Evolutionary conservation across 345 rosid genomes (phyloP), one percentile per base, ranked within the genome.

Genomic region (Acer campestre): DNA sequence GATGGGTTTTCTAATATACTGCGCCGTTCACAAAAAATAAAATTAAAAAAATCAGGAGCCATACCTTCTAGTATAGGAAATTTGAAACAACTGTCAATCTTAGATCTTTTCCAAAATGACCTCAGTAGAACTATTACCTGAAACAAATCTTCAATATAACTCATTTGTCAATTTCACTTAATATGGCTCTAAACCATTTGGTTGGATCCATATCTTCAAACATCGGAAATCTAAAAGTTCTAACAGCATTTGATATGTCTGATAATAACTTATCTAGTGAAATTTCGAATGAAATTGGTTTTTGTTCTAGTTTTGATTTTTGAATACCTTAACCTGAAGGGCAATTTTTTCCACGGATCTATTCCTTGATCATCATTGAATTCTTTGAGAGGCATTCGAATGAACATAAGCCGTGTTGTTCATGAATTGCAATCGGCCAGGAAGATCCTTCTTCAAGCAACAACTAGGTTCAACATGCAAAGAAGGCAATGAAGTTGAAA

Each of bases 101-200:
- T 77, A 0, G 8, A 77, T 16, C 75, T 86, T 40, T 75, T 27
- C 18, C 13, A 68, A 11, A 85, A 81, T 58, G 40, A 62, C 10
- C 75, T 83, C 11, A 61, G 16, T 12, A 85, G 86, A 4, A 10
- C 9, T 18, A 31, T 31, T 0, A n/a, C n/a, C 35, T 85, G 1
- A 35, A 35, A 20, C 68, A 56, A 35, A 29, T 71, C 40, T 71
- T 71, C 27, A 14, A 51, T 11, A 3, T 79, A 48, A 31, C 81
- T 7, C 67, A 72, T 10, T 16, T 77, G 2, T 66, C 81, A 22
- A 1, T 70, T 0, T 65, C 42, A 23, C 53, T 86, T 13, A 18
- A 75, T 7, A 40, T 86, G 16, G 66, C 83, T 10, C 35, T 3
- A 20, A 86, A 82, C 27, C 68, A 61, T 35, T 61, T 84, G 18